Conservation (phyloP, 352 stramenopile genomes). For the Pseudoperonospora humuli region DNA sequence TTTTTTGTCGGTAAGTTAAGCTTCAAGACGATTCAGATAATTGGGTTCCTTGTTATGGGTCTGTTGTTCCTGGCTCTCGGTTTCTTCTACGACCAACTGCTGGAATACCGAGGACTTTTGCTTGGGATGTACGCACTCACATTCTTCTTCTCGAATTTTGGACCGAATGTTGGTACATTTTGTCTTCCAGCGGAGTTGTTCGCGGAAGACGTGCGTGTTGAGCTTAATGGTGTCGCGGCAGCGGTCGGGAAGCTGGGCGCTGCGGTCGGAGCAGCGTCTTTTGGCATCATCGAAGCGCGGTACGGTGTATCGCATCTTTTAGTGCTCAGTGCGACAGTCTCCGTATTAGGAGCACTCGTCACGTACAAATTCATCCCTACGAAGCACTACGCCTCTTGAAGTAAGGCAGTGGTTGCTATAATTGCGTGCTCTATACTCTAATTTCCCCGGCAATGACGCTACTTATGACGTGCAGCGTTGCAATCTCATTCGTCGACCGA, state of each 20-base stretch:
- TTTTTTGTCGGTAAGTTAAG: constrained; percentile 55
- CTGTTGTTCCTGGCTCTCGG: constrained; percentile 58
- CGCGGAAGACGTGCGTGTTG: constrained; percentile 53
- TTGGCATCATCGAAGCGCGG: constrained; percentile 50
- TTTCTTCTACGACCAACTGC: constrained; percentile 41
- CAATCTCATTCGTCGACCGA: too few relatives aligned
- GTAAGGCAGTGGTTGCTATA: constrained; percentile 7
- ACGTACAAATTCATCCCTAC: constrained; percentile 56
- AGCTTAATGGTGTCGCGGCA: constrained; percentile 74
- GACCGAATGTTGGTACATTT: constrained; percentile 84
- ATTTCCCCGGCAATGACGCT: too few relatives aligned
- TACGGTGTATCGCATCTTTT: constrained; percentile 57
- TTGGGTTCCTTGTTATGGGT: constrained; percentile 66
- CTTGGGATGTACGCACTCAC: constrained; percentile 68
- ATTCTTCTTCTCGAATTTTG: constrained; percentile 88
- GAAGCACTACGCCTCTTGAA: constrained; percentile 30
- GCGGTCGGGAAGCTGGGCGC: constrained; percentile 72
- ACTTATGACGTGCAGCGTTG: too few relatives aligned
- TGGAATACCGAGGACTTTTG: constrained; percentile 34
- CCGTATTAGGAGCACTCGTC: constrained; percentile 46
- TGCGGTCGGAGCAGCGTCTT: constrained; percentile 48
- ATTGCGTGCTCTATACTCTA: constrained; percentile 3
- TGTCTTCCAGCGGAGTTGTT: constrained; percentile 79
- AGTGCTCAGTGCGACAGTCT: constrained; percentile 46
- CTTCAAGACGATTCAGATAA: constrained; percentile 75